Conservation (phyloP, 352 stramenopile species). For the Phytophthora pluvialis region DNA sequence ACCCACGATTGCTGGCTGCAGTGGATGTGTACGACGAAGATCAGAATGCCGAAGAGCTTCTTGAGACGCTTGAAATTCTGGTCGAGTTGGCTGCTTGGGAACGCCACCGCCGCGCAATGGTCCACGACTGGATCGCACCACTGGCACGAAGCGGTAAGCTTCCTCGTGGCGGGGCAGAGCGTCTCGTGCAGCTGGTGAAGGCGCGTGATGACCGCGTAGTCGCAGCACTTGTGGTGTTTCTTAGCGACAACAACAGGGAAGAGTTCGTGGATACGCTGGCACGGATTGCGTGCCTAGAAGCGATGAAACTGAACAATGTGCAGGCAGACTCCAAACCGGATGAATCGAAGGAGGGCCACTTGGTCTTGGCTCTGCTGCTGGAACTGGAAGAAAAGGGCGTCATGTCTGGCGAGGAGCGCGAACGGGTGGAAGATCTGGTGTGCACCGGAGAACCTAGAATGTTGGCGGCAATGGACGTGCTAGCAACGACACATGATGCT, state of each 20-base stretch:
- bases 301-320: conserved; percentile 22
- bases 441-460: conserved; percentile 44
- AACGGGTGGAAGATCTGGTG: conserved; percentile 40
- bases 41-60: conserved; percentile 47
- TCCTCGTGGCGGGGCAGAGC: conserved; percentile 25
- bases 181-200: conserved; percentile 54
- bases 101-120: conserved; percentile 52
- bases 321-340: conserved; percentile 13
- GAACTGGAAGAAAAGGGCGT: conserved; percentile 34
- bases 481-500: conserved; percentile 49
- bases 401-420: conserved; percentile 36
- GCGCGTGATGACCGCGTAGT: conserved; percentile 68
- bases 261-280: conserved; percentile 71
- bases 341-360: conserved; percentile 27
- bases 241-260: conserved; percentile 65
- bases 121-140: conserved; percentile 61
- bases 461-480: conserved; percentile 66
- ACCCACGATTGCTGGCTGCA: conserved; percentile 59
- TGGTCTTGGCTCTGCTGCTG: conserved; percentile 33
- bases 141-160: conserved; percentile 45
- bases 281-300: conserved; percentile 53
- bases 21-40: conserved; percentile 66
- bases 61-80: conserved; percentile 64
- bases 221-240: conserved; percentile 67
- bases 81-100: conserved; percentile 74